Conservation (phyloP, 2,329 filamentous ascomycete genomes). For the Fonsecaea erecta region DNA sequence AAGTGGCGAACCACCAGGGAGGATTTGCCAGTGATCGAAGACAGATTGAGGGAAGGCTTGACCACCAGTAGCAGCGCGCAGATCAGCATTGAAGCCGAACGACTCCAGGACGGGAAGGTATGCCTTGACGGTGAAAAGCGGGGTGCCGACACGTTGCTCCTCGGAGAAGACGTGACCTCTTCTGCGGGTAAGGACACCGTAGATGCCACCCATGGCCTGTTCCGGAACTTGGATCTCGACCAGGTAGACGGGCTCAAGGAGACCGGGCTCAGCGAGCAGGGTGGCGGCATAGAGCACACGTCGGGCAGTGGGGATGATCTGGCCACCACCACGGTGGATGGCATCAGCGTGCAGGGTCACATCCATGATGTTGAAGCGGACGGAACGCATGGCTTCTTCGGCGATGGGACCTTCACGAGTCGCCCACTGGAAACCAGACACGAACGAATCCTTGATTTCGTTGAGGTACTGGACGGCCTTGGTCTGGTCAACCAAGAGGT, state of each 20-base stretch:
- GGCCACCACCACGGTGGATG: conserved; percentile 98
- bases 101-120: conserved; percentile 97
- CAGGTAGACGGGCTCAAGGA: conserved; percentile 97
- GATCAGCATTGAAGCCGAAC: conserved; percentile 98
- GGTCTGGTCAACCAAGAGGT: conserved; percentile 99
- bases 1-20: conserved; percentile 90
- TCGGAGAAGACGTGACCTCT: conserved; percentile 99
- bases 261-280: conserved; percentile 86
- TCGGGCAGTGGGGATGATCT: conserved; percentile 96
- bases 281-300: conserved; percentile 95
- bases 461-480: conserved; percentile 99
- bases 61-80: conserved; percentile 88
- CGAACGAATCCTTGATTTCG: conserved; percentile 99
- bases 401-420: conserved; percentile 95
- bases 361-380: conserved; percentile 99
- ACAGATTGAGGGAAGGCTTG: conserved; percentile 99
- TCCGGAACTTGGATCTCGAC: conserved; percentile 99
- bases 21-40: conserved; percentile 98
- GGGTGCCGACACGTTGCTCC: conserved; percentile 97
- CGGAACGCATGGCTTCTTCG: conserved; percentile 95
- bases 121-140: conserved; percentile 98
- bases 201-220: conserved; percentile 99
- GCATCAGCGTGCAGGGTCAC: conserved; percentile 99
- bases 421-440: conserved; percentile 99
- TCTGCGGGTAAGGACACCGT: conserved; percentile 95